Conservation (phyloP, 1,284 basidiomycete genomes). For the Tilletia walkeri region DNA sequence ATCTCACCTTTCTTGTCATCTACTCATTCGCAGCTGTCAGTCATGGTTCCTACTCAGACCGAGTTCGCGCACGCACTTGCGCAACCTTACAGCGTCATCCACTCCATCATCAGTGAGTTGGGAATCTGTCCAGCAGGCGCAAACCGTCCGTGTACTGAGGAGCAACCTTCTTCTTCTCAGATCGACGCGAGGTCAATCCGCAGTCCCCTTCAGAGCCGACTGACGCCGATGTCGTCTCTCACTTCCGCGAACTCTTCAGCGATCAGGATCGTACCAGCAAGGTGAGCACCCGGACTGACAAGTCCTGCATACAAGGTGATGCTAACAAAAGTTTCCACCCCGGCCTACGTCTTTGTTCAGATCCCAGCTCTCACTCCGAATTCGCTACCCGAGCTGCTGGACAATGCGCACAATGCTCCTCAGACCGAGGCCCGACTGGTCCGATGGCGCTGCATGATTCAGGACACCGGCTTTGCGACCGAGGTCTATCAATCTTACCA, state of each 20-base stretch:
- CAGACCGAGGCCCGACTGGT: constrained; percentile 45
- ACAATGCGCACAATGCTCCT: constrained; percentile 4
- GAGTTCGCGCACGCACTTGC: constrained; percentile 35
- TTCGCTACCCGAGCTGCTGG: constrained; percentile 21
- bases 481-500: constrained; percentile 42
- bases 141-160: neutral
- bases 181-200: neutral
- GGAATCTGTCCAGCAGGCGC: neutral
- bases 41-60: constrained; percentile 35
- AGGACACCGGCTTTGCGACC: constrained; percentile 54
- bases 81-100: constrained; percentile 34
- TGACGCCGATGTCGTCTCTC: constrained; percentile 29
- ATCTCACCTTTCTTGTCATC: too few relatives aligned
- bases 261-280: constrained; percentile 30
- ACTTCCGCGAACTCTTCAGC: constrained; percentile 32
- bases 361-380: constrained; percentile 28
- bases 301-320: neutral
- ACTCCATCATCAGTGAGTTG: constrained; percentile 29
- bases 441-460: constrained; percentile 55
- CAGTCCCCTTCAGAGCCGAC: constrained; percentile 28
- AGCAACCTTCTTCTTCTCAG: neutral
- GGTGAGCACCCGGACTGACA: neutral
- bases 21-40: too few relatives aligned
- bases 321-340: too few relatives aligned
- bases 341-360: neutral